Conservation (phyloP, 2,329 filamentous ascomycete species). For the Aspergillus pseudoglaucus region DNA sequence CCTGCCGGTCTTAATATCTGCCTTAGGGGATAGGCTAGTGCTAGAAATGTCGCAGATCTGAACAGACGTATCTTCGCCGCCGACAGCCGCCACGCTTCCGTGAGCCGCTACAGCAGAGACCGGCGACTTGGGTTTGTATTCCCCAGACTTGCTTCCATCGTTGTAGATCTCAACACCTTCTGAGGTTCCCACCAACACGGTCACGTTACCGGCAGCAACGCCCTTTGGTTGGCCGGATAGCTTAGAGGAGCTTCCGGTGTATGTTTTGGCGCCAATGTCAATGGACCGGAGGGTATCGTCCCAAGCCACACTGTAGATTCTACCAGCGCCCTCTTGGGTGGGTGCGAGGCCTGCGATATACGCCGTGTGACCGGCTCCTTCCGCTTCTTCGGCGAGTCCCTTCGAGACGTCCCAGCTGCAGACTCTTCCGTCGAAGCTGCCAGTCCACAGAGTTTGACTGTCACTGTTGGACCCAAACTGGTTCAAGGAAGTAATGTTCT, state of each 20-base stretch:
- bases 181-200: slow-evolving; percentile 54
- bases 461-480: slow-evolving; percentile 44
- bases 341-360: slow-evolving; percentile 72
- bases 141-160: slow-evolving; percentile 54
- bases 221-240: slow-evolving; percentile 77
- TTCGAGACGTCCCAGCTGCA: slow-evolving; percentile 72
- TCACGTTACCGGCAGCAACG: slow-evolving; percentile 49
- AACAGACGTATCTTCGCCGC: slow-evolving; percentile 66
- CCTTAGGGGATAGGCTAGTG: slow-evolving; percentile 47
- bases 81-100: slow-evolving; percentile 65
- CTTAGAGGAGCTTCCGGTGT: slow-evolving; percentile 61
- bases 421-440: slow-evolving; percentile 84
- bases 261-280: slow-evolving; percentile 67
- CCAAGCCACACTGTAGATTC: slow-evolving; percentile 85
- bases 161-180: slow-evolving; percentile 55
- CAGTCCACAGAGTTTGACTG: slow-evolving; percentile 68
- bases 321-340: slow-evolving; percentile 43
- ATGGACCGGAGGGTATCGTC: slow-evolving; percentile 82
- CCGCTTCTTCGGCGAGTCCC: slow-evolving; percentile 63
- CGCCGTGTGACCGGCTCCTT: slow-evolving; percentile 77
- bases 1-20: slow-evolving; percentile 61
- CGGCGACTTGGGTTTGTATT: slow-evolving; percentile 55
- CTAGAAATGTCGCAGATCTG: slow-evolving; percentile 64
- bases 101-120: slow-evolving; percentile 67
- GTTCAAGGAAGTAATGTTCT: slow-evolving; percentile 74